phyloP scores from a whole-genome alignment of 2,329 filamentous ascomycete species.

The Phaeosphaeriaceae sp. region DNA sequence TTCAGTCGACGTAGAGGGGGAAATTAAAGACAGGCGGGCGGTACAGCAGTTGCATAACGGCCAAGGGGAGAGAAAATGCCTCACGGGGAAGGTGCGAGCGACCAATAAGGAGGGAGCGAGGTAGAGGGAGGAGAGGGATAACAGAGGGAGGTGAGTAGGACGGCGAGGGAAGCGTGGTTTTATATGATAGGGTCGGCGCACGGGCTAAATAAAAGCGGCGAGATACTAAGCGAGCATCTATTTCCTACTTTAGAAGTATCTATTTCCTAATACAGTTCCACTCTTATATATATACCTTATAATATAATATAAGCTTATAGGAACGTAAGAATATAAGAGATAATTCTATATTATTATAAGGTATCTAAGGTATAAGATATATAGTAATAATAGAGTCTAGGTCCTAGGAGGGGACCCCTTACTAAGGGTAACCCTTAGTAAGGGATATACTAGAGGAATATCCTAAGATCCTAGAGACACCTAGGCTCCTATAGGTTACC shows the following conservation, averaged over 20 bases:
- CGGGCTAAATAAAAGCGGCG: slow-evolving; percentile 28
- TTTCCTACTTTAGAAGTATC: slow-evolving; percentile 24
- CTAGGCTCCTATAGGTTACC: no score
- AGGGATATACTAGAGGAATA: no score
- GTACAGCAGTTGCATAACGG: slow-evolving; percentile 19
- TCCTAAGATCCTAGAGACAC: no score
- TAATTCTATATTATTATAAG: no score
- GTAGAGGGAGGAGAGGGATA: slow-evolving; percentile 17
- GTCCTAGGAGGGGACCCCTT: no score
- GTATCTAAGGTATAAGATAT: no score
- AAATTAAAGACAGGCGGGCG: slow-evolving; percentile 4
- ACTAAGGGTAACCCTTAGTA: no score
- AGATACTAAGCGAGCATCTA: slow-evolving; percentile 22
- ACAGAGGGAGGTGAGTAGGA: slow-evolving; percentile 14
- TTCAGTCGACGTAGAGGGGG: not conserved
- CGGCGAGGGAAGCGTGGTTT: slow-evolving; percentile 21
- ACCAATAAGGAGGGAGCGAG: slow-evolving; percentile 13
- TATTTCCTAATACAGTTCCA: slow-evolving; percentile 26
- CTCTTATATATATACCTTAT: slow-evolving; percentile 18
- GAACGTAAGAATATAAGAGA: no score
- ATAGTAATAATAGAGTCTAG: no score
- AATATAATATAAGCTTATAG: no score
- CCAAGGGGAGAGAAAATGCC: slow-evolving; percentile 20
- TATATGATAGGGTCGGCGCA: slow-evolving; percentile 25
- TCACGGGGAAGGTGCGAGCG: slow-evolving; percentile 12